Percentiles rank a stretch among this genome's conserved stretches.
Conservation (phyloP, 2,329 filamentous ascomycete species). For the Pseudocercospora cruenta region DNA sequence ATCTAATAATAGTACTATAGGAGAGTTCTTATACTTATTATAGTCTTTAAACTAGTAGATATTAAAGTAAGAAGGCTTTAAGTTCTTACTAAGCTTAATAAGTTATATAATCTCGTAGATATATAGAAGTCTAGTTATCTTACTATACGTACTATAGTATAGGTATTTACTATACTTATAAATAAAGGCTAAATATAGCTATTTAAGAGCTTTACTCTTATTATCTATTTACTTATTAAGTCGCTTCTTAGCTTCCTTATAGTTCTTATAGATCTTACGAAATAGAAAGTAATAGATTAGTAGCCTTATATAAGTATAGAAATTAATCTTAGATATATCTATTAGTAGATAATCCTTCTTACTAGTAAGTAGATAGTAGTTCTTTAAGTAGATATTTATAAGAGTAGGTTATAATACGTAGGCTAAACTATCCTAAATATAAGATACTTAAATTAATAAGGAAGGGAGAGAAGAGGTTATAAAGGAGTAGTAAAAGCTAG, state of each 20-base stretch:
- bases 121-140: background rate
- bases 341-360: background rate
- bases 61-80: background rate
- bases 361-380: background rate
- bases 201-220: background rate
- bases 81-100: background rate
- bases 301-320: background rate
- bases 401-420: too few species aligned
- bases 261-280: background rate
- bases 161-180: background rate
- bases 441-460: too few species aligned
- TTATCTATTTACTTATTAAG: background rate
- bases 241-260: background rate
- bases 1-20: too few species aligned
- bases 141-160: background rate
- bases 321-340: background rate
- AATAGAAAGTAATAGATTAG: background rate
- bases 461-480: too few species aligned
- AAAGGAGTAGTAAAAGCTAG: too few species aligned
- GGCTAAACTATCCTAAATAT: too few species aligned
- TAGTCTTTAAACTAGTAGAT: too few species aligned
- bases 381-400: background rate
- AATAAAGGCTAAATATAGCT: background rate
- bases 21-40: too few species aligned
- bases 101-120: background rate